Evolutionary conservation across 305 asterid genomes (phyloP).

Genomic region (Solanum hybrid): DNA sequence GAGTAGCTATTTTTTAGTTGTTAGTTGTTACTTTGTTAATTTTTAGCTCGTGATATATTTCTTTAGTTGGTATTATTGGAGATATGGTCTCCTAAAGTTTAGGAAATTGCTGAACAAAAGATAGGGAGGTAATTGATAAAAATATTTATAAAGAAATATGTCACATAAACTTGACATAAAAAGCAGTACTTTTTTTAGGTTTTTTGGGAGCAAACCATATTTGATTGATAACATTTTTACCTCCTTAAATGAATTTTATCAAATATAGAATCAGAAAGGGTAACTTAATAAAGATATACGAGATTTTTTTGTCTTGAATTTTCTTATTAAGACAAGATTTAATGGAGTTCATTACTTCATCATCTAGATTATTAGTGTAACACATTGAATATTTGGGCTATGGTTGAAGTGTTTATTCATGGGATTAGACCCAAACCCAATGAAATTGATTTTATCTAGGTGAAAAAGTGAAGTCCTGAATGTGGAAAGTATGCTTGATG

Average conservation of each 20-base stretch:
- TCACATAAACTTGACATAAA: background rate
- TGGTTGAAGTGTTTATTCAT: too few species aligned
- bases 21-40: background rate
- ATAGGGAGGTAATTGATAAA: background rate
- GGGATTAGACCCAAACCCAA: too few species aligned
- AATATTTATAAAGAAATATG: too few species aligned
- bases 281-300: background rate
- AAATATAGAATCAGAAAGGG: background rate
- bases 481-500: too few species aligned
- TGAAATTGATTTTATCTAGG: too few species aligned
- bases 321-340: too few species aligned
- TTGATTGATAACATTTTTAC: background rate
- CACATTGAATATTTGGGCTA: too few species aligned
- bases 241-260: background rate
- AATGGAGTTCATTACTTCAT: too few species aligned
- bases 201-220: background rate
- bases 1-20: background rate
- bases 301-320: background rate
- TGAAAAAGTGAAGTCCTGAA: too few species aligned
- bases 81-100: background rate
- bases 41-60: background rate
- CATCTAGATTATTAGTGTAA: too few species aligned
- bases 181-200: background rate
- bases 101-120: background rate
- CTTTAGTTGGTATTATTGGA: background rate